Evolutionary conservation across 306 rosid species (phyloP).

Genomic region (Luffa aegyptiaca): DNA sequence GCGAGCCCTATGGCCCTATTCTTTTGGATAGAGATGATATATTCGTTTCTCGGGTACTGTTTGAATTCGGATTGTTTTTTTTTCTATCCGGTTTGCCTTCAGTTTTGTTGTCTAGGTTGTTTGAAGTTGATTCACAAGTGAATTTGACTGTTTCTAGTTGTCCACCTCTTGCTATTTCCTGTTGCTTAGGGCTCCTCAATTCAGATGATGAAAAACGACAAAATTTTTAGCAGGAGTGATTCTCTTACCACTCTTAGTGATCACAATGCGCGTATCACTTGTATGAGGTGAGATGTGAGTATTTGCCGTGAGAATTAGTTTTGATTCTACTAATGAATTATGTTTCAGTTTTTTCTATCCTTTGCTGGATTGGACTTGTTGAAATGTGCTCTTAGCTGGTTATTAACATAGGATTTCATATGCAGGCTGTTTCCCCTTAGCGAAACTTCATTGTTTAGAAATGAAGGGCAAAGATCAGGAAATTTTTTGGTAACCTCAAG

Average conservation of each 20-base stretch:
- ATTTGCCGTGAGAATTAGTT: neutral
- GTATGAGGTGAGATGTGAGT: slow-evolving; percentile 50
- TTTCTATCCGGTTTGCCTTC: neutral
- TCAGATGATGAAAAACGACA: slow-evolving; percentile 18
- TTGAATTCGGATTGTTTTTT: neutral
- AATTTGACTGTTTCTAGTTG: neutral
- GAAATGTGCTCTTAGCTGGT: slow-evolving; percentile 2
- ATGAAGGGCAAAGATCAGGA: slow-evolving; percentile 24
- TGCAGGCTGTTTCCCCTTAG: slow-evolving; percentile 62
- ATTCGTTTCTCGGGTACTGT: slow-evolving; percentile 35
- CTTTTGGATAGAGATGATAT: slow-evolving; percentile 27
- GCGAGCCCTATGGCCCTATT: slow-evolving; percentile 27
- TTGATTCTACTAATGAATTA: neutral
- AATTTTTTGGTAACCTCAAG: slow-evolving; percentile 70
- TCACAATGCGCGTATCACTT: slow-evolving; percentile 69
- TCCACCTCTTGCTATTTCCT: slow-evolving; percentile 13
- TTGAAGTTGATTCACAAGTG: neutral
- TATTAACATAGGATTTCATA: slow-evolving; percentile 7
- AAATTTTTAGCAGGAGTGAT: slow-evolving; percentile 6
- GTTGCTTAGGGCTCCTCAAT: slow-evolving; percentile 45
- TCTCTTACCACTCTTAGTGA: slow-evolving; percentile 14
- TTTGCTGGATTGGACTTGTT: neutral
- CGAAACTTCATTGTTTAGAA: slow-evolving; percentile 38
- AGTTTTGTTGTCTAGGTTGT: neutral
- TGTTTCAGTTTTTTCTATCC: neutral